Conservation (phyloP, 352 stramenopile genomes). For the Globisporangium orthogonon region DNA sequence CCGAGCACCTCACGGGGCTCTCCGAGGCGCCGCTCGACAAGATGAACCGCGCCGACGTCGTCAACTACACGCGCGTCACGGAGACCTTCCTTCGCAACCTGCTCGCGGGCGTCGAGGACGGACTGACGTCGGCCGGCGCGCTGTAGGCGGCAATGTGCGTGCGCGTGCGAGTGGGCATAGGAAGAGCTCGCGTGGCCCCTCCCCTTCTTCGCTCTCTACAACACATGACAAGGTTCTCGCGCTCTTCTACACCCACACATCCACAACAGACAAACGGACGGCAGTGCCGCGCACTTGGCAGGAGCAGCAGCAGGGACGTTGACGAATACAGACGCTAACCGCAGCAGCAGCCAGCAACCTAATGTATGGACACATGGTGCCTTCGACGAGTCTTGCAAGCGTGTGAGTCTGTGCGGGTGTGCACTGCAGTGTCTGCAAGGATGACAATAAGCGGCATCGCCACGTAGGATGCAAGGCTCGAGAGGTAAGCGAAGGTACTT, state of each 20-base stretch:
- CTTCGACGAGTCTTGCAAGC: background rate
- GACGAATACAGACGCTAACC: background rate
- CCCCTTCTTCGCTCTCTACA: background rate
- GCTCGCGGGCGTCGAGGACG: constrained; percentile 88
- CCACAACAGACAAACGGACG: background rate
- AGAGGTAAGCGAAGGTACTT: background rate
- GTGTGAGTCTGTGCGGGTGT: no score
- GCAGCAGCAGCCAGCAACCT: constrained; percentile 1
- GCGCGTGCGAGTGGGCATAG: no score
- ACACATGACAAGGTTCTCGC: background rate
- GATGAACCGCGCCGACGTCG: constrained; percentile 91
- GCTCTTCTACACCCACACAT: background rate
- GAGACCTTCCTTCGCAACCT: constrained; percentile 90
- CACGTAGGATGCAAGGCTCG: no score
- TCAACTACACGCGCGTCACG: constrained; percentile 94
- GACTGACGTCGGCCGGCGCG: constrained; percentile 50
- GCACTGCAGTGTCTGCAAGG: no score
- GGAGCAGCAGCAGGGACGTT: background rate
- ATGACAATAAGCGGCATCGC: no score
- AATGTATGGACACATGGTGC: constrained; percentile 10
- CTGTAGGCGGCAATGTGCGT: background rate
- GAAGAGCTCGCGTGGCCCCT: background rate
- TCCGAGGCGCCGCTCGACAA: constrained; percentile 89
- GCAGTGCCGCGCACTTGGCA: no score
- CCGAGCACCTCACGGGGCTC: constrained; percentile 87